A percentile compares a stretch with the other conserved stretches of the same genome.
phyloP scores from a whole-genome alignment of 1,139 yeast species.

The Candida dubliniensis region DNA sequence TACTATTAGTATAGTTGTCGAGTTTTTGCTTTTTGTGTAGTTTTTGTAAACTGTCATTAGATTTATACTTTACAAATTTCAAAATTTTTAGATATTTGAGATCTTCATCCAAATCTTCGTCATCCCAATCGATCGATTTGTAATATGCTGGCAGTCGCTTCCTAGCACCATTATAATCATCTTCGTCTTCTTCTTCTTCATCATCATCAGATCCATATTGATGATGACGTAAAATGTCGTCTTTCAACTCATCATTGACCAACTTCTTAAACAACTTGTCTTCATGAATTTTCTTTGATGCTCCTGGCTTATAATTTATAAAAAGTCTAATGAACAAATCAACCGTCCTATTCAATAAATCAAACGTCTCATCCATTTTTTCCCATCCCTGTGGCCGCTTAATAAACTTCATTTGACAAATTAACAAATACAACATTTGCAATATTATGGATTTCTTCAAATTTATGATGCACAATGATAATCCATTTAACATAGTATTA shows the following conservation, averaged over 20 bases:
- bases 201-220: conserved; percentile 33
- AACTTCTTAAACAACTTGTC: conserved; percentile 41
- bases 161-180: conserved; percentile 1
- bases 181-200: conserved; percentile 24
- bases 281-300: conserved; percentile 28
- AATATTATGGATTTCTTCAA: conserved; percentile 45
- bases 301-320: conserved; percentile 33
- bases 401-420: conserved; percentile 39
- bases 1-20: not conserved
- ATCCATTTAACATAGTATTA: conserved; percentile 44
- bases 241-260: conserved; percentile 42
- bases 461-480: conserved; percentile 47
- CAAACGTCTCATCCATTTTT: conserved; percentile 23
- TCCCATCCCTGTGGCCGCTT: conserved; percentile 22
- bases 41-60: conserved; percentile 17
- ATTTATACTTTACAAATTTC: conserved; percentile 45
- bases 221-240: conserved; percentile 39
- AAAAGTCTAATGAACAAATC: conserved; percentile 40
- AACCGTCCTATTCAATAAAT: conserved; percentile 30
- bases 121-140: conserved; percentile 48
- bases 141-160: conserved; percentile 14
- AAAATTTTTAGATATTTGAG: conserved; percentile 45
- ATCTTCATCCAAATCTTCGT: conserved; percentile 51
- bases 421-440: conserved; percentile 46
- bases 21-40: conserved; percentile 3